Percentiles rank a stretch among this genome's conserved stretches.
Evolutionary conservation across 2,329 filamentous ascomycete species (phyloP).

Genomic region (Lizonia empirigonia): DNA sequence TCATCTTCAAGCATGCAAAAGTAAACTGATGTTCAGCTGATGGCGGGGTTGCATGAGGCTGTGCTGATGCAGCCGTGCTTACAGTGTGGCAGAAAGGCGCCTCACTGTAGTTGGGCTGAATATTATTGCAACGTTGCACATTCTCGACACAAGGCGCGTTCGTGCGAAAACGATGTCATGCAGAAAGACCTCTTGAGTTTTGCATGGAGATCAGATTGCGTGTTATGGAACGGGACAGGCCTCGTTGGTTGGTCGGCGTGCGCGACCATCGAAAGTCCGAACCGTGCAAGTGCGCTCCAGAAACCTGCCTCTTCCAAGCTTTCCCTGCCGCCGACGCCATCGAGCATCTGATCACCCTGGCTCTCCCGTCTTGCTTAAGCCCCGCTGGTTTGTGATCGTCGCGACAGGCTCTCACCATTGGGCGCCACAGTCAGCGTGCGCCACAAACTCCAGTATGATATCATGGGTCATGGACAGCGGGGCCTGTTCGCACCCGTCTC

Average conservation of each 20-base stretch:
- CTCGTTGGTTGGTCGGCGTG: slow-evolving; percentile 1
- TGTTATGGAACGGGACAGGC: background rate
- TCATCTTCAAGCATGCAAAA: background rate
- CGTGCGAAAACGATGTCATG: background rate
- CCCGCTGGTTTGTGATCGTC: slow-evolving; percentile 23
- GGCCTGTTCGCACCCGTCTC: slow-evolving; percentile 12
- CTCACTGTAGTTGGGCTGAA: background rate
- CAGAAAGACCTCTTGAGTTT: background rate
- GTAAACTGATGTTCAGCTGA: background rate
- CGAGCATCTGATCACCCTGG: slow-evolving; percentile 27
- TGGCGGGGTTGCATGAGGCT: background rate
- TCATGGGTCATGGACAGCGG: slow-evolving; percentile 26
- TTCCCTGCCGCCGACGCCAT: slow-evolving; percentile 26
- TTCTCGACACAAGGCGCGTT: background rate
- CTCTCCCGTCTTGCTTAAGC: slow-evolving; percentile 24
- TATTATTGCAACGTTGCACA: background rate
- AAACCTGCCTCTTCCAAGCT: slow-evolving; percentile 20
- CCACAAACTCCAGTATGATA: slow-evolving; percentile 34
- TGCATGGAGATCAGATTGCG: background rate
- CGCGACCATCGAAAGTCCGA: background rate
- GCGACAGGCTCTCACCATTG: slow-evolving; percentile 18
- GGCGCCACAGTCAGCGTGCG: slow-evolving; percentile 29
- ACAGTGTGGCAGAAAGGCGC: background rate
- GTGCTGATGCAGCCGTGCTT: background rate
- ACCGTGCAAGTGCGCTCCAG: slow-evolving; percentile 10